phyloP scores from a whole-genome alignment of 2,329 filamentous ascomycete species.

The Alternaria atra region DNA sequence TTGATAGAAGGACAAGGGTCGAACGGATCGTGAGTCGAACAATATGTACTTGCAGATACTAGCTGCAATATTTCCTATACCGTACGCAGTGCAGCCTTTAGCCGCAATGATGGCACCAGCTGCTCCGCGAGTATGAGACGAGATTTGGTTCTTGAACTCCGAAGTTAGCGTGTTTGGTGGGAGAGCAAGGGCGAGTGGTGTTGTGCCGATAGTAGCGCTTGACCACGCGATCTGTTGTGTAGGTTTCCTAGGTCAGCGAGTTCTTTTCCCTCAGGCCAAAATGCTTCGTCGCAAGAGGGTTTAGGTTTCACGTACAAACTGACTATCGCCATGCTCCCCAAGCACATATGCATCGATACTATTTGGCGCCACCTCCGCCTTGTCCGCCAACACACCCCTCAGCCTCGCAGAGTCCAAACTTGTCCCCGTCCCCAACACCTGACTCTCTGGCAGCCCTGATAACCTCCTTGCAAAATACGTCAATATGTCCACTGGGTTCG shows the following conservation, averaged over 20 bases:
- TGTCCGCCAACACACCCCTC: slow-evolving; percentile 55
- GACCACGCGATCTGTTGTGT: slow-evolving; percentile 55
- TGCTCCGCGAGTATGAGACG: slow-evolving; percentile 57
- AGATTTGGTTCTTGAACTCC: slow-evolving; percentile 50
- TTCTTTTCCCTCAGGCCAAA: no score
- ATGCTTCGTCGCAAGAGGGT: background rate
- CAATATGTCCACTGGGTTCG: slow-evolving; percentile 65
- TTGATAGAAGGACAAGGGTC: slow-evolving; percentile 61
- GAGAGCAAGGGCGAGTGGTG: slow-evolving; percentile 51
- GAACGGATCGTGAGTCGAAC: slow-evolving; percentile 58
- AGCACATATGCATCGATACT: slow-evolving; percentile 57
- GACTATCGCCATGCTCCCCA: slow-evolving; percentile 60
- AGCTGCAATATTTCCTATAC: slow-evolving; percentile 59
- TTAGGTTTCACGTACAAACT: slow-evolving; percentile 49
- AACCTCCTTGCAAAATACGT: slow-evolving; percentile 60
- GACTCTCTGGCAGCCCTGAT: slow-evolving; percentile 58
- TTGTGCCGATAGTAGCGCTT: slow-evolving; percentile 54
- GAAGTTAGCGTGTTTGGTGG: slow-evolving; percentile 33
- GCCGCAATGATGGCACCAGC: slow-evolving; percentile 59
- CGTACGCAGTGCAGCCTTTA: slow-evolving; percentile 62
- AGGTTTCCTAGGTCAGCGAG: no score
- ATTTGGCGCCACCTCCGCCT: slow-evolving; percentile 51
- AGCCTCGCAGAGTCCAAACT: slow-evolving; percentile 63
- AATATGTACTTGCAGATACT: slow-evolving; percentile 62
- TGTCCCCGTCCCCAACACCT: slow-evolving; percentile 64